These are phyloP conservation scores for Amylocystis lapponica DNA, from an alignment of 768 basidiomycete genomes.

Conservation along the genomic window DNA sequence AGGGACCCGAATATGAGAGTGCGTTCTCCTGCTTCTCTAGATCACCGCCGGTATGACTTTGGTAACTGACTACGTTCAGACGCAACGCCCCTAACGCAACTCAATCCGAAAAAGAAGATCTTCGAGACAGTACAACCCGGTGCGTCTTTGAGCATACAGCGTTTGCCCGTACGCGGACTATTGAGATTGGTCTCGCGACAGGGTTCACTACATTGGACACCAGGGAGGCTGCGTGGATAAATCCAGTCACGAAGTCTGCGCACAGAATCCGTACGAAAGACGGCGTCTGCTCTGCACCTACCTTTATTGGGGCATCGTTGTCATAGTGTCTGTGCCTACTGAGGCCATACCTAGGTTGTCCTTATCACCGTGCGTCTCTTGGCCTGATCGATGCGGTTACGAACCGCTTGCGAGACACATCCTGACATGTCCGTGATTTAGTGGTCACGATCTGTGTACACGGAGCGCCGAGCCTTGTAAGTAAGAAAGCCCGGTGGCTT, in stretches of 20 bases:
- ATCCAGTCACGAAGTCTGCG: conserved; percentile 69
- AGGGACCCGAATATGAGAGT: conserved; percentile 85
- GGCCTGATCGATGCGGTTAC: background rate
- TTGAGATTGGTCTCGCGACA: conserved; percentile 17
- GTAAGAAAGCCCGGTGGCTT: too few relatives aligned
- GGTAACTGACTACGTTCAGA: conserved; percentile 28
- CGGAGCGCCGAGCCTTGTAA: too few relatives aligned
- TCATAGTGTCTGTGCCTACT: conserved; percentile 65
- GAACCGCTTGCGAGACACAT: too few relatives aligned
- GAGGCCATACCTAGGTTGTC: too few relatives aligned
- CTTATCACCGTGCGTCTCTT: too few relatives aligned
- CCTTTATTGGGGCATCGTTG: conserved; percentile 84
- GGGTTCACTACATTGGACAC: conserved; percentile 88
- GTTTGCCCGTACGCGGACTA: background rate
- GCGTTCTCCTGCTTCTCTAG: conserved; percentile 17
- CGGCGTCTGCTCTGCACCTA: conserved; percentile 77
- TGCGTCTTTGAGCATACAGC: conserved; percentile 22
- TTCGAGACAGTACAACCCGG: conserved; percentile 96
- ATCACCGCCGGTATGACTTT: too few relatives aligned
- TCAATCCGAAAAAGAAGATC: conserved; percentile 99
- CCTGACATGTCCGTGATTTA: too few relatives aligned
- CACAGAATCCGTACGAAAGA: conserved; percentile 85
- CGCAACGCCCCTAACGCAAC: conserved; percentile 65
- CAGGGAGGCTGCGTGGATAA: conserved; percentile 89
- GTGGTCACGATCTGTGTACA: too few relatives aligned